Evolutionary conservation across 345 rosid genomes (phyloP).

Genomic region (Arabis hirsuta): DNA sequence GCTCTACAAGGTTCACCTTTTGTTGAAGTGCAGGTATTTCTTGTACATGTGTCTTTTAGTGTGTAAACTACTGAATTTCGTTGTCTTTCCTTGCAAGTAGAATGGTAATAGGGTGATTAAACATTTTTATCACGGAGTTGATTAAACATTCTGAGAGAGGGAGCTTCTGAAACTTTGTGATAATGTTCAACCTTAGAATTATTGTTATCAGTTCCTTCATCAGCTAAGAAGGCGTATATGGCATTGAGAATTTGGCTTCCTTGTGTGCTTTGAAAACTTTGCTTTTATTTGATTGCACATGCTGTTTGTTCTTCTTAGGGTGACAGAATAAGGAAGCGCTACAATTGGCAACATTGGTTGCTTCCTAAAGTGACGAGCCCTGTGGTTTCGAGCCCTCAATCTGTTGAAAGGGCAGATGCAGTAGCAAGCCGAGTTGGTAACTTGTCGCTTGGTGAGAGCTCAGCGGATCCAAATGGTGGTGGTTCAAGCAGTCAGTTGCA

Average conservation of each 20-base stretch:
- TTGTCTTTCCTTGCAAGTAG: slow-evolving; percentile 9
- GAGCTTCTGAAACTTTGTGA: background rate
- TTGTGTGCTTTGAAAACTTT: slow-evolving; percentile 6
- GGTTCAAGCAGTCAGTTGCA: slow-evolving; percentile 36
- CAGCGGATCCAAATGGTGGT: slow-evolving; percentile 29
- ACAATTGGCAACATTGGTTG: slow-evolving; percentile 72
- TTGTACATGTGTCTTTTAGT: background rate
- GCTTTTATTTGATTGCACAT: slow-evolving; percentile 8
- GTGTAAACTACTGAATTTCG: background rate
- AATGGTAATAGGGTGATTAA: background rate
- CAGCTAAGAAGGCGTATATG: background rate
- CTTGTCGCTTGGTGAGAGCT: slow-evolving; percentile 27
- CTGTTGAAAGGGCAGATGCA: slow-evolving; percentile 26
- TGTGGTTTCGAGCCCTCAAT: slow-evolving; percentile 24
- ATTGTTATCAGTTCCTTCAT: background rate
- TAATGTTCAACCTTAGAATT: background rate
- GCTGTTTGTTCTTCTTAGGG: slow-evolving; percentile 51
- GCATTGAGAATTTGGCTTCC: background rate
- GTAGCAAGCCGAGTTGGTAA: slow-evolving; percentile 32
- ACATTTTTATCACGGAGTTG: background rate
- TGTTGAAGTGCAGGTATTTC: slow-evolving; percentile 81
- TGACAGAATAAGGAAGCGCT: slow-evolving; percentile 67
- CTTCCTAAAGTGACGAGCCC: slow-evolving; percentile 5
- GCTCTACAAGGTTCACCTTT: slow-evolving; percentile 61
- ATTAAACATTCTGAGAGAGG: slow-evolving; percentile 6